Conservation (phyloP, 805 yeast genomes). For the Saturnispora kantuleensis region DNA sequence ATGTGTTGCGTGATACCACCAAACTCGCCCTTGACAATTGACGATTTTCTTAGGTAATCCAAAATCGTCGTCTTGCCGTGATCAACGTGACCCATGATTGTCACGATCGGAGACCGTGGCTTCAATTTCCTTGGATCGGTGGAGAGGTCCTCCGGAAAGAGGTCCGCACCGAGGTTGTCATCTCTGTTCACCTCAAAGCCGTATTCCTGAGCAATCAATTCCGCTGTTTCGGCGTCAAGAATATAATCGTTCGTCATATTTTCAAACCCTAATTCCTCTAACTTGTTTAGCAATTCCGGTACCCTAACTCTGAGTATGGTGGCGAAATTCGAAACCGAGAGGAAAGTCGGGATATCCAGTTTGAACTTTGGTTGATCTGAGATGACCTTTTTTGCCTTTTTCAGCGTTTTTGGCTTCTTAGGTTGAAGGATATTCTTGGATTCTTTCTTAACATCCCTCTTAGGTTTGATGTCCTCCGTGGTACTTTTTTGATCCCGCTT, state of each 20-base stretch:
- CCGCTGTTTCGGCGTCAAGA: conserved; percentile 77
- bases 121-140: conserved; percentile 37
- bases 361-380: conserved; percentile 15
- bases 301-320: conserved; percentile 58
- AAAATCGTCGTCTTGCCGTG: conserved; percentile 95
- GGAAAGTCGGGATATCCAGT: conserved; percentile 57
- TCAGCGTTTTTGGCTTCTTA: conserved; percentile 6
- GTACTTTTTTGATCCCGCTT: neutral
- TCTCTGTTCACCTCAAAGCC: conserved; percentile 56
- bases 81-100: conserved; percentile 98
- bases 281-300: conserved; percentile 44
- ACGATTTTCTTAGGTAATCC: conserved; percentile 76
- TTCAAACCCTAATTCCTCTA: conserved; percentile 66
- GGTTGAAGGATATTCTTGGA: conserved; percentile 1
- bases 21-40: conserved; percentile 73
- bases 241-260: conserved; percentile 64
- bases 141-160: conserved; percentile 50
- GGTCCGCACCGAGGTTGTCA: conserved; percentile 48
- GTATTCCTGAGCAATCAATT: conserved; percentile 80
- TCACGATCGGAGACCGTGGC: conserved; percentile 85
- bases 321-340: conserved; percentile 72
- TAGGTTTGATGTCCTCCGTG: neutral
- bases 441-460: neutral
- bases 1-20: conserved; percentile 98
- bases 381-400: conserved; percentile 6